Base-by-base conservation (phyloP, 495 filamentous ascomycete species). In the Terfezia boudieri region DNA sequence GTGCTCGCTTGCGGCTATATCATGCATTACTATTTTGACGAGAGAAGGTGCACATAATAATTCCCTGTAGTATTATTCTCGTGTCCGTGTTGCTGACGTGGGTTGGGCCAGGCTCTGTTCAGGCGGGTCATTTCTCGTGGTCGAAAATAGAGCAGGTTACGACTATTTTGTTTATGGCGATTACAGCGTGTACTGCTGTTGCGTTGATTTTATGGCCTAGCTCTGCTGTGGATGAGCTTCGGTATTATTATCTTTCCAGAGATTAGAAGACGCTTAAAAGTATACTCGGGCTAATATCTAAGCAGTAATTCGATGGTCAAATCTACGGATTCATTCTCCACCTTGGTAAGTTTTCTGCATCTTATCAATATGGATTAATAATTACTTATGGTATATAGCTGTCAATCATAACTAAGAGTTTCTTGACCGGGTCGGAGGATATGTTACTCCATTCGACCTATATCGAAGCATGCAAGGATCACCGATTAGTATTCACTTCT, bases 121-220 rank as follows among this genome's bases (percentile, higher is more conserved):
- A 94, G 63, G 76, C 72, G 26, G 84, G 80, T 4, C 77, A 80
- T 38, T 82, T 95, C 61, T 84, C 82, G 0, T 74, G 84, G 57
- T 78, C 77, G 35, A 93, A 94, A 67, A 81, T 94, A 37, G 72
- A 75, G 11, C 88, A 95, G 68, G 84, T 93, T 14, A 67, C 94
- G 61, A 88, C 87, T 61, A 94, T 95, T 76, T 75, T 98, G 14
- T 61, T 88, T 36, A 86, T 94, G 82, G 88, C 86, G 8, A 79
- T 90, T 14, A 59, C 77, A 9, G 74, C 75, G 51, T 80, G 86
- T 8, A 83, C 83, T 20, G 67, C 75, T n/a, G 80, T 94, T 7
- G 85, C 83, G 43, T 72, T 94, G 37, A 57, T 82, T 46, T 70
- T 95, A 37, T 83, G 84, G 71, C 85, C 89, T 17, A 76, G 82